These are phyloP conservation scores for Stachybotrys chartarum DNA, from an alignment of 2,329 filamentous ascomycete species.

Conservation along the genomic window DNA sequence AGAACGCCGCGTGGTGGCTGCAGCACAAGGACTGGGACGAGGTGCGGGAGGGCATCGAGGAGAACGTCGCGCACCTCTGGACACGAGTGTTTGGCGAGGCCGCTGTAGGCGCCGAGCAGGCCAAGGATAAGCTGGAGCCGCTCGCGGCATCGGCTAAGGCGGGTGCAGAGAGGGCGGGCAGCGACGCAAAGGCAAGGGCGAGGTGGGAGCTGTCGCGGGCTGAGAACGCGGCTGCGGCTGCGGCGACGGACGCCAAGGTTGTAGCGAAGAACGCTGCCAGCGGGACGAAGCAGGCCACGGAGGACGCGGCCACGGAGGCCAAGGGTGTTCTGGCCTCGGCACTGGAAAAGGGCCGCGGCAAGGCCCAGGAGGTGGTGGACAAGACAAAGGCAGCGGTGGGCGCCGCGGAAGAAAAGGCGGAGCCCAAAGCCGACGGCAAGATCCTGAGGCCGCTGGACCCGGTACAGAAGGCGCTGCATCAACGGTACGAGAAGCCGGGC, in stretches of 20 bases:
- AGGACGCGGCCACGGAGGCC: slow-evolving; percentile 20
- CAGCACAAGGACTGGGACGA: slow-evolving; percentile 60
- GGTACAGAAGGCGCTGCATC: slow-evolving; percentile 41
- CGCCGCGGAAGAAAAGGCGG: slow-evolving; percentile 27
- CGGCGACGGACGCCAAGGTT: slow-evolving; percentile 14
- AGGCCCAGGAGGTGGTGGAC: slow-evolving; percentile 30
- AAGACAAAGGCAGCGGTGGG: slow-evolving; percentile 28
- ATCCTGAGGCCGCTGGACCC: slow-evolving; percentile 20
- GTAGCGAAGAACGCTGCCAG: slow-evolving; percentile 18
- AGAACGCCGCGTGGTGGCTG: slow-evolving; percentile 57
- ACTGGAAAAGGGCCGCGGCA: slow-evolving; percentile 33
- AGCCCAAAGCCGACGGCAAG: slow-evolving; percentile 17
- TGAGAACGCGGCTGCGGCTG: slow-evolving; percentile 2
- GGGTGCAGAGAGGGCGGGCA: slow-evolving; percentile 23
- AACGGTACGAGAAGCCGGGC: slow-evolving; percentile 41
- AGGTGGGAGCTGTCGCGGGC: slow-evolving; percentile 12
- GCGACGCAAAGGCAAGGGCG: slow-evolving; percentile 18
- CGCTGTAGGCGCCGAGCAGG: slow-evolving; percentile 18
- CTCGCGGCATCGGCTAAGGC: slow-evolving; percentile 26
- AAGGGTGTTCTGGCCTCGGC: slow-evolving; percentile 29
- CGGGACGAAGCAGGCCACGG: slow-evolving; percentile 11
- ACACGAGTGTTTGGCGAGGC: slow-evolving; percentile 26
- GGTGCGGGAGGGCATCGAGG: slow-evolving; percentile 52
- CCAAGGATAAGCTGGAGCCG: slow-evolving; percentile 20
- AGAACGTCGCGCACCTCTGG: slow-evolving; percentile 38